Conservation (phyloP, 1,284 basidiomycete species). For the Anthracocystis panici-leucophaei region DNA sequence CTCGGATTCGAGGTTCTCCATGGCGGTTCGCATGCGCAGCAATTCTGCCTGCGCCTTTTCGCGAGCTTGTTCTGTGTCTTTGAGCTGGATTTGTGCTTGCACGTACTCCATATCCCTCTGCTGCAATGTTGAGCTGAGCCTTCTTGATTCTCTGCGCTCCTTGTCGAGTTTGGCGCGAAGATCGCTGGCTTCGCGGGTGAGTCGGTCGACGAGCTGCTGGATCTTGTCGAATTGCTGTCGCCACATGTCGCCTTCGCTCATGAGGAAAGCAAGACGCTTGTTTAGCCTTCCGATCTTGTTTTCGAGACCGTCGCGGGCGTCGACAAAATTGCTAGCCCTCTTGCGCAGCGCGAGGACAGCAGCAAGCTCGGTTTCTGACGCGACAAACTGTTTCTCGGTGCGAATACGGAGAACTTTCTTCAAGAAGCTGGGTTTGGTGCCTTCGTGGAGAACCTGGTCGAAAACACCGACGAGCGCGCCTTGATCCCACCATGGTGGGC, state of each 20-base stretch:
- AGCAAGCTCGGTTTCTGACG: slow-evolving; percentile 58
- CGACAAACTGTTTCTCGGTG: slow-evolving; percentile 44
- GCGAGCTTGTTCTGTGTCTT: slow-evolving; percentile 62
- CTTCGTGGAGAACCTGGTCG: slow-evolving; percentile 76
- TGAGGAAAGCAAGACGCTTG: slow-evolving; percentile 85
- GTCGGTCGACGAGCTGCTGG: slow-evolving; percentile 85
- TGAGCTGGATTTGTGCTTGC: slow-evolving; percentile 57
- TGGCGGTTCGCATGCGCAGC: slow-evolving; percentile 56
- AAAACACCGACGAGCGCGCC: slow-evolving; percentile 88
- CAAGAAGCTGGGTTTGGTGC: slow-evolving; percentile 54
- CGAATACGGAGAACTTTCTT: slow-evolving; percentile 56
- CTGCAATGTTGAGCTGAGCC: slow-evolving; percentile 73
- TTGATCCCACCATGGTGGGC: slow-evolving; percentile 92
- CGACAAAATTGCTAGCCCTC: slow-evolving; percentile 89
- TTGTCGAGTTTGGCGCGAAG: slow-evolving; percentile 84
- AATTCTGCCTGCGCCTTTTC: slow-evolving; percentile 61
- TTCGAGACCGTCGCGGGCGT: slow-evolving; percentile 77
- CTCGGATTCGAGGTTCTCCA: slow-evolving; percentile 60
- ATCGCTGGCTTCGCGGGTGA: slow-evolving; percentile 83
- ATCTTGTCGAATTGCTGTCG: slow-evolving; percentile 89
- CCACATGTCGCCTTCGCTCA: slow-evolving; percentile 90
- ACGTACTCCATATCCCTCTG: slow-evolving; percentile 63
- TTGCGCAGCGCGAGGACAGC: slow-evolving; percentile 71
- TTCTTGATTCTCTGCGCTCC: slow-evolving; percentile 85
- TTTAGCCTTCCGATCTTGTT: slow-evolving; percentile 77